Conservation (phyloP, 768 basidiomycete genomes). For the Boletellus ananas region DNA sequence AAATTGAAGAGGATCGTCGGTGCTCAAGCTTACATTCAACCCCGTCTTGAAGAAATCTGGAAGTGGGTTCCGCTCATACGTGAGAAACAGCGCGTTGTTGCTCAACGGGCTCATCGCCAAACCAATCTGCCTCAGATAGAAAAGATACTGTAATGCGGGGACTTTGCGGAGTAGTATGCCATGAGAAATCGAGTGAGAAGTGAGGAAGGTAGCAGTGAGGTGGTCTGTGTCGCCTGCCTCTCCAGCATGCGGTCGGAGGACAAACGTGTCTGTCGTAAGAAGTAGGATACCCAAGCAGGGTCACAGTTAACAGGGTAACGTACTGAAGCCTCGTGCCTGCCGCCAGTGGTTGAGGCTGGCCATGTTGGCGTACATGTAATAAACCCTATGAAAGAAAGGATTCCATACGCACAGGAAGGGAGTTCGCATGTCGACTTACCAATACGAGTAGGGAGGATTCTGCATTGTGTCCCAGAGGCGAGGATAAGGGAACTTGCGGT, state of each 20-base stretch:
- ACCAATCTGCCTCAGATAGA: slow-evolving; percentile 97
- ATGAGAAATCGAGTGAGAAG: slow-evolving; percentile 97
- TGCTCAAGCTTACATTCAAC: slow-evolving; percentile 92
- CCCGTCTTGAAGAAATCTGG: slow-evolving; percentile 97
- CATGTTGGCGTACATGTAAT: slow-evolving; percentile 98
- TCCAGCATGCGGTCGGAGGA: slow-evolving; percentile 93
- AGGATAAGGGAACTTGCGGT: slow-evolving; percentile 93
- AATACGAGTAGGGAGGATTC: slow-evolving; percentile 94
- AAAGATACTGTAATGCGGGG: slow-evolving; percentile 93
- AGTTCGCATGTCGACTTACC: slow-evolving; percentile 45
- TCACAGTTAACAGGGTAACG: slow-evolving; percentile 28
- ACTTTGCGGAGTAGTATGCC: slow-evolving; percentile 98
- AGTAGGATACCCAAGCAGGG: neutral
- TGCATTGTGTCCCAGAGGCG: slow-evolving; percentile 84
- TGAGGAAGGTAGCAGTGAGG: slow-evolving; percentile 91
- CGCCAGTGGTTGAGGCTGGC: slow-evolving; percentile 94
- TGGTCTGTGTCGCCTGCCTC: slow-evolving; percentile 99
- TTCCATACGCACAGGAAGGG: slow-evolving; percentile 4
- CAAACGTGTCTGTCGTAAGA: slow-evolving; percentile 75
- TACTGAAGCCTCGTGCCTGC: slow-evolving; percentile 84
- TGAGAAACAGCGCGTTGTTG: slow-evolving; percentile 95
- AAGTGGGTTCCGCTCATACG: slow-evolving; percentile 95
- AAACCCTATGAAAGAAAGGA: slow-evolving; percentile 56
- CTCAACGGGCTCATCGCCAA: slow-evolving; percentile 98
- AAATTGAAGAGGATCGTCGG: slow-evolving; percentile 94